Base-by-base conservation (phyloP, 257 asterid genomes). In the Striga asiatica region DNA sequence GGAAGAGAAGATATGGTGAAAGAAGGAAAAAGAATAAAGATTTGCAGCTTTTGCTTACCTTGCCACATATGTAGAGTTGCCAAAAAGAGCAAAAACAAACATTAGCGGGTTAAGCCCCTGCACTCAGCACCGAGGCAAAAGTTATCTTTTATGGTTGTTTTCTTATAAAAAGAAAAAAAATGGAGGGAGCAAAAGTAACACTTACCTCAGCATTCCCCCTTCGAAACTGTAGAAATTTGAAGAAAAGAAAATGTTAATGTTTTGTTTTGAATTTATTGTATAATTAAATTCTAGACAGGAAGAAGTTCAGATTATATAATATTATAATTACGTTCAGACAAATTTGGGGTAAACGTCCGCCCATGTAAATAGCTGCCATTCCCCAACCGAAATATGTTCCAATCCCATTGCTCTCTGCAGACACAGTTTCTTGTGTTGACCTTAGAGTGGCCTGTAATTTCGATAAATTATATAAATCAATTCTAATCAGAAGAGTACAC, bases 341-440 rank as follows among this genome's bases (percentile, higher is more conserved):
- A 58, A 85, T 85, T 58, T 85, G 95, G 22, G 95, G 88, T 18
- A 85, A 70, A 61, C 95, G 89, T 37, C 89, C 95, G 5, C 89
- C 78, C 71, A 81, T 39, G 72, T 85, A 85, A 39, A 81, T 71
- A 50, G 46, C 73, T 50, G 93, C 67, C 95, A 85, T 85, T 71
- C 84, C 93, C 95, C 95, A 85, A 61, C 95, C 95, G 63, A 85
- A 79, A 42, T 64, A 27, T 14, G 82, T 49, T 66, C 84, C 95
- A 50, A 77, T 20, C 39, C 78, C 67, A 24, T 64, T 72, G 58
- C 46, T 66, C 34, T 59, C 43, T 22, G 42, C 53, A 49, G 62
- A 70, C 61, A 50, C 28, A 35, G 42, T 63, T 32, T 55, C 53
- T 41, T 49, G 52, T 50, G 45, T 29, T 31, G 71, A 34, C 14